Base-by-base conservation (phyloP, 2,329 filamentous ascomycete genomes). In the Fusarium tanahbumbuense region DNA sequence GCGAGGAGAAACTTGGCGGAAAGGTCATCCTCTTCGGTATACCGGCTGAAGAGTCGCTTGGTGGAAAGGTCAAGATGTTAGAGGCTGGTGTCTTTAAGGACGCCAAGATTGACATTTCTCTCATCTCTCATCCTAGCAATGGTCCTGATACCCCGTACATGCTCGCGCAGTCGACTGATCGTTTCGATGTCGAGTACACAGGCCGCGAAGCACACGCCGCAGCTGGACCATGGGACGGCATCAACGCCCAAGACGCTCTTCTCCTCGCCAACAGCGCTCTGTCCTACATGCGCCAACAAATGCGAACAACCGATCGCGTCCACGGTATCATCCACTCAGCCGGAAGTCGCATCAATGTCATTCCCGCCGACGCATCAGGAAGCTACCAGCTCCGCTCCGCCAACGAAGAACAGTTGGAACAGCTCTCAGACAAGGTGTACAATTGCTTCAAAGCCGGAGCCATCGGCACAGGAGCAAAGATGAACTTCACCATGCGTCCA, bases 321-420 rank as follows among this genome's bases (percentile, higher is more conserved):
- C 72, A 74, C 4, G 70, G 72, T 2, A 71, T 73, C 22, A 65
- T 74, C 11, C 45, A 63, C 3, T 69, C 70, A 2, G 72, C 64
- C 0, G 72, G 72, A n/a, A 59, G 27, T 0, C 67, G 73, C 0
- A 72, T 72, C 7, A 76, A 76, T 8, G 61, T 76, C 32, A 75
- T 76, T 3, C 74, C 74, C 0, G 63, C 61, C 1, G 89, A 90
- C 7, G 87, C 88, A 22, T 86, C 84, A 42, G 86, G 85, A 73
- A 91, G 89, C 8, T 88, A 80, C 71, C 86, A 85, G 42, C 83
- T 89, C 72, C 88, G 88, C 25, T 85, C 81, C 44, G 80, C 83
- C 57, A 79, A 85, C 72, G 60, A 72, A 12, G 60, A 65, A 8
- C 62, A 73, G 4, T 45, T 73, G 0, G 70, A 76, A 7, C 58